These are phyloP conservation scores for Proliferodiscus dingleyae DNA, from an alignment of 2,329 filamentous ascomycete genomes.

Conservation along the genomic window DNA sequence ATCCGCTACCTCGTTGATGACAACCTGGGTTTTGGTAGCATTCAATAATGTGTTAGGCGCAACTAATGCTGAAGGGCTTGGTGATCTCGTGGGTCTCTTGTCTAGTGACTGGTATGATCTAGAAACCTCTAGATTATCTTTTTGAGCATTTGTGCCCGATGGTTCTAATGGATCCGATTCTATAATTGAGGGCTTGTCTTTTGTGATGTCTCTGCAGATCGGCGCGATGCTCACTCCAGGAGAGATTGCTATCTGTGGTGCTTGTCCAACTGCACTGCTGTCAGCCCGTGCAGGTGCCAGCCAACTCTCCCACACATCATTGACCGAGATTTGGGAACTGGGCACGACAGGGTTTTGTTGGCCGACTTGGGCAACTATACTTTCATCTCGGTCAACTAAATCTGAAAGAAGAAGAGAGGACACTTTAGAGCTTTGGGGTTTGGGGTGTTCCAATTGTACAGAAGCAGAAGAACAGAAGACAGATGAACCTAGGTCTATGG, in stretches of 20 bases:
- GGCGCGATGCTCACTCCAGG: conserved; percentile 21
- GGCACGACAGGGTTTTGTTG: conserved; percentile 11
- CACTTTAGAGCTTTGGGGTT: conserved; percentile 21
- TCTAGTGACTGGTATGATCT: no score
- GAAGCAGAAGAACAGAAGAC: conserved; percentile 18
- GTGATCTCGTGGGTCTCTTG: no score
- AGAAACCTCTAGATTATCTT: background rate
- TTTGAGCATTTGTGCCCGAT: background rate
- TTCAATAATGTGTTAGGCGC: background rate
- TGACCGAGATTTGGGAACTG: conserved; percentile 23
- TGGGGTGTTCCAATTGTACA: conserved; percentile 24
- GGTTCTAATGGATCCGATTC: background rate
- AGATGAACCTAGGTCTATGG: background rate
- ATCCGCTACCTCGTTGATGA: background rate
- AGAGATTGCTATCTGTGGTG: conserved; percentile 15
- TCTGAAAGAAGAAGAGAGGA: conserved; percentile 19
- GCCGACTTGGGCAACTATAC: conserved; percentile 25
- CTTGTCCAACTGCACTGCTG: conserved; percentile 1
- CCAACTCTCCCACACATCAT: conserved; percentile 30
- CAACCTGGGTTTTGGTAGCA: background rate
- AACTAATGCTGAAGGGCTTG: background rate
- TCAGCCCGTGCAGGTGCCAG: conserved; percentile 9
- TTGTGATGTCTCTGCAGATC: background rate
- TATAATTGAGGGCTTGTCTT: background rate
- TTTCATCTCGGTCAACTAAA: conserved; percentile 13